phyloP scores from a whole-genome alignment of 768 basidiomycete genomes.

The Suillus clintonianus region DNA sequence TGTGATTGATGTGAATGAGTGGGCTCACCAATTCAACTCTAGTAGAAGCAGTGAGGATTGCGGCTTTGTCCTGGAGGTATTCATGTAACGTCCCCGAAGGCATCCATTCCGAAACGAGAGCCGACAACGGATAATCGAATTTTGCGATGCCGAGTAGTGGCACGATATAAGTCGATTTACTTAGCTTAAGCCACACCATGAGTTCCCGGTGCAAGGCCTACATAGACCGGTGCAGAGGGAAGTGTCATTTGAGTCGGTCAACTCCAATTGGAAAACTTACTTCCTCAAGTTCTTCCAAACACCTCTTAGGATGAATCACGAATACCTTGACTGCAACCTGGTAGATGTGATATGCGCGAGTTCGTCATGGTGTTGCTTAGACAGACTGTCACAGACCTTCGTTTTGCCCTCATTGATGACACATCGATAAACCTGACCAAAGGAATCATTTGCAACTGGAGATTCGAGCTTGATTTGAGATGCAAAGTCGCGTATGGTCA shows the following conservation, averaged over 20 bases:
- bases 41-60: not conserved
- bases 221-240: not conserved
- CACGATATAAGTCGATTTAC: conserved; percentile 19
- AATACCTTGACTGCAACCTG: not conserved
- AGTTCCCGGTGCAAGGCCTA: conserved; percentile 22
- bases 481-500: not conserved
- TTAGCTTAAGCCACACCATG: conserved; percentile 19
- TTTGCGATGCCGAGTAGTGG: conserved; percentile 17
- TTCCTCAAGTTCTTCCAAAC: not conserved
- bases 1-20: no score
- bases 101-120: conserved; percentile 5
- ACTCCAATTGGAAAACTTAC: not conserved
- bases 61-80: not conserved
- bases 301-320: not conserved
- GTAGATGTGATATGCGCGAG: not conserved
- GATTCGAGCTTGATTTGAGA: not conserved
- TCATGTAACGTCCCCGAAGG: not conserved
- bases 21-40: not conserved
- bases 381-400: not conserved
- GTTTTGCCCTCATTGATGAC: not conserved
- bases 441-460: not conserved
- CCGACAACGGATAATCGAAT: not conserved
- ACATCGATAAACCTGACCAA: not conserved
- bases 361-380: not conserved
- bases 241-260: not conserved